Base-by-base conservation (phyloP, 208 protist genomes). In the Crithidia mellificae region DNA sequence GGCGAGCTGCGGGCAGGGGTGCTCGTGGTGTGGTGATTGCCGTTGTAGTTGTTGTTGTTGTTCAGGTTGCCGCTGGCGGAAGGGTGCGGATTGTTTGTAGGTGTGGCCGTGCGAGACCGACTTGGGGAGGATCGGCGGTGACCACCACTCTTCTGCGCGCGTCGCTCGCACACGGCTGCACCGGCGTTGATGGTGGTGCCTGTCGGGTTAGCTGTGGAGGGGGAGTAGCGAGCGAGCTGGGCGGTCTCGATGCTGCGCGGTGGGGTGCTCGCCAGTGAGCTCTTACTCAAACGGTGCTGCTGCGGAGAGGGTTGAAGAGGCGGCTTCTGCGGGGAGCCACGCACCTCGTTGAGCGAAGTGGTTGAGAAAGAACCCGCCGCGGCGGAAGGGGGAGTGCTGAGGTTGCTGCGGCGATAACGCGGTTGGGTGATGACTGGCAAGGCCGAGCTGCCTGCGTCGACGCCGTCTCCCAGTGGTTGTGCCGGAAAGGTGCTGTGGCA, bases 201-300 rank as follows among this genome's bases (percentile, higher is more conserved):
- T n/a, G n/a, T n/a, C n/a, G n/a, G n/a, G n/a, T n/a, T 46, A 4
- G 29, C 34, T 19, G 32, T 46, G 8, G 24, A 24, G 0, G 50
- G 20, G n/a, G 38, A 66, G 4, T 9, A 2, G 27, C 36, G 49
- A 1, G 25, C 15, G 7, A 43, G 27, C 1, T 20, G 62, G 12
- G 6, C 8, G 0, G 32, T 63, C 41, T 63, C 67, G 3, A 44
- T 41, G 30, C 46, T 39, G n/a, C 46, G 55, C n/a, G 24, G 46
- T 9, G 67, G 24, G 4, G 55, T 62, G 30, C 36, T 43, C 2
- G 53, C 38, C 11, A 56, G 32, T 0, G 46, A 44, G 24, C 24
- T 41, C 25, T 38, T 29, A 20, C 52, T 61, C 19, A 64, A 25
- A 0, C 46, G 56, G 14, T 52, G 59, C 19, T 53, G 59, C 12